Conservation (phyloP, 495 filamentous ascomycete genomes). For the Daldinia childiae region DNA sequence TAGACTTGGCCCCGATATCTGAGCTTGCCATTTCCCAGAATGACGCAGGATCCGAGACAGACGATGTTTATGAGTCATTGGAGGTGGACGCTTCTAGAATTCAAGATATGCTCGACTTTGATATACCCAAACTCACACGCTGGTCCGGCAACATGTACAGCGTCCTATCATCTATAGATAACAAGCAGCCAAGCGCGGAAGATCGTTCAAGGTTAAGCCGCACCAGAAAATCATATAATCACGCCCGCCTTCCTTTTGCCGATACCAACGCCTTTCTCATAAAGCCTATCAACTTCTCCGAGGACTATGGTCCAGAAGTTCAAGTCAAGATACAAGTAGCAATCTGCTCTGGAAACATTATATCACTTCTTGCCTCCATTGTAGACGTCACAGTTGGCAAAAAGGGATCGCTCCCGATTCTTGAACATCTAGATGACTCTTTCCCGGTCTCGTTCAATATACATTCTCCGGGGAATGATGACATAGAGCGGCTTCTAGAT, state of each 20-base stretch:
- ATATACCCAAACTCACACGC: conserved; percentile 43
- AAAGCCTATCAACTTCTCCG: conserved; percentile 24
- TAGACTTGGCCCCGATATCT: conserved; percentile 14
- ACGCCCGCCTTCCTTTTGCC: conserved; percentile 32
- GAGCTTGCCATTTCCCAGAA: background rate
- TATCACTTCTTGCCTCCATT: conserved; percentile 38
- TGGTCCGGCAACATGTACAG: conserved; percentile 38
- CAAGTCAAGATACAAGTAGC: conserved; percentile 21
- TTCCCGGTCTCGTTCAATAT: conserved; percentile 25
- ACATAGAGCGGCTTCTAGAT: background rate
- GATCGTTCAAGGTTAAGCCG: conserved; percentile 19
- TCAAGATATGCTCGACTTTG: conserved; percentile 45
- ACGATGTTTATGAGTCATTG: conserved; percentile 9
- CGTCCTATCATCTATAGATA: conserved; percentile 21
- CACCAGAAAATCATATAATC: conserved; percentile 22
- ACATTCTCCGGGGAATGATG: background rate
- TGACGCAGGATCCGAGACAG: background rate
- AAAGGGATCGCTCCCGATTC: conserved; percentile 9
- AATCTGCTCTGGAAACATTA: conserved; percentile 37
- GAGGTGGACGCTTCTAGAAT: conserved; percentile 37
- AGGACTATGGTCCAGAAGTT: conserved; percentile 14
- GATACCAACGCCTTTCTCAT: conserved; percentile 28
- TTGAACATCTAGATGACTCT: conserved; percentile 35
- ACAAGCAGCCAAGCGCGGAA: conserved; percentile 14
- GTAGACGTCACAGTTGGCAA: conserved; percentile 17